Evolutionary conservation across 208 protist species (phyloP).

Genomic region (Leishmania tropica): DNA sequence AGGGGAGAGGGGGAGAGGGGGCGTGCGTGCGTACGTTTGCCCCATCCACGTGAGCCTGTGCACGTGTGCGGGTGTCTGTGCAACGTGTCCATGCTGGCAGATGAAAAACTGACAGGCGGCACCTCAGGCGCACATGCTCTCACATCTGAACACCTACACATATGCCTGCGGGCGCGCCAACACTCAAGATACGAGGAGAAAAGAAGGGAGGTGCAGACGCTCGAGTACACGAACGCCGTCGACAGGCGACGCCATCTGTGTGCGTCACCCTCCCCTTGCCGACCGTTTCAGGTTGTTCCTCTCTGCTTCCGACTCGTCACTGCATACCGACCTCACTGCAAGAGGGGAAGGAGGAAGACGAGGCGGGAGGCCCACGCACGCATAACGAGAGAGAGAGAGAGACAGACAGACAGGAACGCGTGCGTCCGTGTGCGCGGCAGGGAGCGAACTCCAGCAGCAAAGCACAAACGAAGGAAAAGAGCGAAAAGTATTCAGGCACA

Average conservation of each 20-base stretch:
- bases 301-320: not conserved
- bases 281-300: not conserved
- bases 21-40: not conserved
- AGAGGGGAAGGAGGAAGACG: too few species aligned
- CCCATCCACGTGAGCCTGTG: not conserved
- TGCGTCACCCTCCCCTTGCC: not conserved
- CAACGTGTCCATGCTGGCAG: too few species aligned
- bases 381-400: not conserved
- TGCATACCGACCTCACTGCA: not conserved
- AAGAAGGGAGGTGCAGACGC: too few species aligned
- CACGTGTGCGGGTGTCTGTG: not conserved
- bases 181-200: too few species aligned
- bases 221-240: not conserved
- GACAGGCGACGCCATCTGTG: not conserved
- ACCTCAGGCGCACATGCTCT: too few species aligned
- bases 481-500: not conserved
- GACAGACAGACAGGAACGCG: not conserved
- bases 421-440: not conserved
- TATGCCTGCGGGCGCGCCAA: too few species aligned
- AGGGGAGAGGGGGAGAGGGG: too few species aligned
- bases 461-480: constrained; percentile 8
- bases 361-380: not conserved
- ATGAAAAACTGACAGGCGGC: too few species aligned
- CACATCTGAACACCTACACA: not conserved
- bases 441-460: not conserved